Base-by-base conservation (phyloP, 73 alveolate species). In the Urostyla sp. region DNA sequence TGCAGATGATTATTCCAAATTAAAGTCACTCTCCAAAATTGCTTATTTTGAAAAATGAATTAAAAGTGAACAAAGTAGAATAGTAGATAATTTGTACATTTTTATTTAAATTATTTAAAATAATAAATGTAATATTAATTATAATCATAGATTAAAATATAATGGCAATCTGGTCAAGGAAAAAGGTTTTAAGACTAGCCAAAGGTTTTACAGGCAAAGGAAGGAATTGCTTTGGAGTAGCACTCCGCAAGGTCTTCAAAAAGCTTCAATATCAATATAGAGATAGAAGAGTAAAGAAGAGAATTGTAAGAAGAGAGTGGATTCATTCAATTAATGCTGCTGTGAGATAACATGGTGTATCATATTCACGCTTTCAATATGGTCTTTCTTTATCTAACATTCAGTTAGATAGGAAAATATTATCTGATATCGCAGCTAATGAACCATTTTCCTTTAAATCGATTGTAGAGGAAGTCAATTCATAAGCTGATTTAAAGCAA, bases 381-480 rank as follows among this genome's bases (percentile, higher is more conserved):
- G 96, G 91, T 32, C 80, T 93, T 16, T 87, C 90, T 50, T 83
- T 58, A 26, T 93, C 98, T 1, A 93, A 87, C 36, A 61, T 93
- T 20, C 49, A 80, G 24, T 83, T 93, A 13, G 96, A 93, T 58
- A 32, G 98, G 34, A 93, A 93, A 75, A 91, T 93, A 27, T 77
- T 91, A 18, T 57, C 96, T 36, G 90, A 93, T 52, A 57, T 93
- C 20, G 95, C 95, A 16, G 74, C 43, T 6, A 87, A 87, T 49
- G 98, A 91, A 52, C 98, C 98, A 4, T 88, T 48, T 55, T 81
- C 94, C 28, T 93, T 91, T 82, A 93, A 93, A 67, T 87, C 95
- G 18, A 90, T 92, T 11, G 82, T 88, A 24, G 98, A 93, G 37
- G 95, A 90, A 61, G 91, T 91, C 15, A 40, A 78, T 28, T 40